A percentile compares a stretch with the other conserved stretches of the same genome.
Evolutionary conservation across 257 asterid genomes (phyloP).

Genomic region (Jaltomata sinuosa): DNA sequence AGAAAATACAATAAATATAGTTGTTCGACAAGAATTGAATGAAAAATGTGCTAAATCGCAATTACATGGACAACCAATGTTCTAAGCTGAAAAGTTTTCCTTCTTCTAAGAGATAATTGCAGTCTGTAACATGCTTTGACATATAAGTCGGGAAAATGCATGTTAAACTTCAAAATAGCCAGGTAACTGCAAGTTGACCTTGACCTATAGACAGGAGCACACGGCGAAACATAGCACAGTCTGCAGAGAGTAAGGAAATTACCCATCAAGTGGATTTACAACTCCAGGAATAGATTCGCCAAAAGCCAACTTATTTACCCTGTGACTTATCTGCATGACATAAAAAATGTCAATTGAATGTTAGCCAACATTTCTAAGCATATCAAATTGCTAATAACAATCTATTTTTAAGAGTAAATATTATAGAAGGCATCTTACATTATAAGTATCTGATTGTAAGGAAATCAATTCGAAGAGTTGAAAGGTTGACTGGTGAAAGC

Average conservation of each 20-base stretch:
- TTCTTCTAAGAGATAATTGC: not conserved
- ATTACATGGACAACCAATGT: not conserved
- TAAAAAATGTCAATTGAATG: slow-evolving; percentile 1
- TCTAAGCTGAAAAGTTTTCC: not conserved
- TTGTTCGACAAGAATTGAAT: not conserved
- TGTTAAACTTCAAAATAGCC: not conserved
- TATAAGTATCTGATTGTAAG: slow-evolving; percentile 52
- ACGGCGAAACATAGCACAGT: not conserved
- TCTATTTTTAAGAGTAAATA: not conserved
- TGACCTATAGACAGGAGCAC: not conserved
- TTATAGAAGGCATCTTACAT: slow-evolving; percentile 36
- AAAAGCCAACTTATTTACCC: slow-evolving; percentile 71
- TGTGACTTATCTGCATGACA: slow-evolving; percentile 83
- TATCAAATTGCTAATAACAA: not conserved
- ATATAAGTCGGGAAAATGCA: not conserved
- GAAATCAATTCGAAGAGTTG: slow-evolving; percentile 58
- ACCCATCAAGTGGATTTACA: slow-evolving; percentile 94
- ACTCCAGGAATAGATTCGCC: slow-evolving; percentile 89
- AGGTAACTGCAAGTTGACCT: not conserved
- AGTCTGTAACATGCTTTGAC: not conserved
- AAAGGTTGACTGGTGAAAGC: slow-evolving; percentile 54
- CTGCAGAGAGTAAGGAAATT: slow-evolving; percentile 16
- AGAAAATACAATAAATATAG: not conserved
- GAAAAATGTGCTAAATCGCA: not conserved
- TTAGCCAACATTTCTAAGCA: not conserved